These are phyloP conservation scores for Rhododendron kiyosumense DNA, from an alignment of 148 eudicot genomes.

Conservation along the genomic window DNA sequence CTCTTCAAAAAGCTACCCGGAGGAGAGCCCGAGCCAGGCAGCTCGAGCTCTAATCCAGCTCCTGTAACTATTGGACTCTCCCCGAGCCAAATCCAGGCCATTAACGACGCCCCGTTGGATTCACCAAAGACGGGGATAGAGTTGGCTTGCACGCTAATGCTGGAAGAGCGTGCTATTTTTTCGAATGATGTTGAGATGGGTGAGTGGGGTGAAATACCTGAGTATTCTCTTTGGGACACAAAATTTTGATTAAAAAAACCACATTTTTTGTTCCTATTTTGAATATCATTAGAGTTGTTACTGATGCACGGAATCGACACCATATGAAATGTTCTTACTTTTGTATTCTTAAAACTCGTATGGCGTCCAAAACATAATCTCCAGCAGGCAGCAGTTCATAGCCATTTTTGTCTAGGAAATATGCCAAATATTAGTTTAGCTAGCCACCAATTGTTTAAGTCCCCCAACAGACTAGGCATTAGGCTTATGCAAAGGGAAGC, in stretches of 20 bases:
- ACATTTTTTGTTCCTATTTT: background rate
- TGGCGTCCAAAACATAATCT: background rate
- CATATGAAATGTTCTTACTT: background rate
- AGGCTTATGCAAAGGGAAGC: no score
- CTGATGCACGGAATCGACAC: background rate
- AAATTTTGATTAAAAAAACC: background rate
- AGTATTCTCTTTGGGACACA: conserved; percentile 45
- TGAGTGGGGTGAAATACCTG: conserved; percentile 37
- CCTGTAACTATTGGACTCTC: conserved; percentile 51
- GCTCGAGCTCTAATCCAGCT: conserved; percentile 5
- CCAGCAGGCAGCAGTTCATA: no score
- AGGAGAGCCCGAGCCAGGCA: conserved; percentile 1
- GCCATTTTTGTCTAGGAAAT: no score
- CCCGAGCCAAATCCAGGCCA: conserved; percentile 66
- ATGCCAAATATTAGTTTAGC: no score
- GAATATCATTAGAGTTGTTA: background rate
- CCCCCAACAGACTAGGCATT: no score
- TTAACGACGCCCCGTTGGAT: conserved; percentile 59
- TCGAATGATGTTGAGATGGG: conserved; percentile 11
- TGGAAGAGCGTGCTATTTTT: conserved; percentile 5
- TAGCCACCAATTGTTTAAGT: no score
- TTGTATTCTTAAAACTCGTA: background rate
- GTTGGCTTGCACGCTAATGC: conserved; percentile 19
- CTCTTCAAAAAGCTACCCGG: background rate
- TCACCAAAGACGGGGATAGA: conserved; percentile 58